phyloP scores from a whole-genome alignment of 805 yeast genomes.

The Saccharomycopsis sp. region DNA sequence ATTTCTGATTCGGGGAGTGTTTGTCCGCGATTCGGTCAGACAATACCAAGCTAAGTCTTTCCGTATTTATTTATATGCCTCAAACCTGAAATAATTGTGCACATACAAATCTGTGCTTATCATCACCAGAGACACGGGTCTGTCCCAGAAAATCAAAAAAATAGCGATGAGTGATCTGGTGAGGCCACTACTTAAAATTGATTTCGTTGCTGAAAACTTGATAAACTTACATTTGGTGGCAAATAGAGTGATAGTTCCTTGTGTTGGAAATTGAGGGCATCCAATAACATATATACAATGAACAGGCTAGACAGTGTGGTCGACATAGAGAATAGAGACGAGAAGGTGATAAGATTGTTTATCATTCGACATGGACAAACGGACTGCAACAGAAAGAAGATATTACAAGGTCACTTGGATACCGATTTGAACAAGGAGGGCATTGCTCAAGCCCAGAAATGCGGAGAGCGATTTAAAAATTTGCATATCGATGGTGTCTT shows the following conservation, averaged over 20 bases:
- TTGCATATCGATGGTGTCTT: slow-evolving; percentile 31
- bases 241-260: too few species aligned
- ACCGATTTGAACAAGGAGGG: slow-evolving; percentile 61
- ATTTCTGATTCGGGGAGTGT: too few species aligned
- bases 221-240: too few species aligned
- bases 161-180: background rate
- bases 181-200: background rate
- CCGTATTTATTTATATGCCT: too few species aligned
- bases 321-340: slow-evolving; percentile 24
- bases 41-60: too few species aligned
- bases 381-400: slow-evolving; percentile 57
- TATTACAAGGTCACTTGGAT: slow-evolving; percentile 71
- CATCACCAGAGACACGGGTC: background rate
- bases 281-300: too few species aligned
- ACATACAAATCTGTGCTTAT: background rate
- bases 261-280: too few species aligned
- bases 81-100: too few species aligned
- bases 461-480: slow-evolving; percentile 39
- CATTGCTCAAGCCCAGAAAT: slow-evolving; percentile 45
- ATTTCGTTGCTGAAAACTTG: too few species aligned
- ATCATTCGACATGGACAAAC: slow-evolving; percentile 84
- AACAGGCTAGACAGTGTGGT: background rate
- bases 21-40: too few species aligned
- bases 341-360: slow-evolving; percentile 41
- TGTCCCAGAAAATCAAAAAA: background rate